A percentile compares a stretch with the other conserved stretches of the same genome.
phyloP scores from a whole-genome alignment of 306 rosid genomes.

The Rosa lucieae region DNA sequence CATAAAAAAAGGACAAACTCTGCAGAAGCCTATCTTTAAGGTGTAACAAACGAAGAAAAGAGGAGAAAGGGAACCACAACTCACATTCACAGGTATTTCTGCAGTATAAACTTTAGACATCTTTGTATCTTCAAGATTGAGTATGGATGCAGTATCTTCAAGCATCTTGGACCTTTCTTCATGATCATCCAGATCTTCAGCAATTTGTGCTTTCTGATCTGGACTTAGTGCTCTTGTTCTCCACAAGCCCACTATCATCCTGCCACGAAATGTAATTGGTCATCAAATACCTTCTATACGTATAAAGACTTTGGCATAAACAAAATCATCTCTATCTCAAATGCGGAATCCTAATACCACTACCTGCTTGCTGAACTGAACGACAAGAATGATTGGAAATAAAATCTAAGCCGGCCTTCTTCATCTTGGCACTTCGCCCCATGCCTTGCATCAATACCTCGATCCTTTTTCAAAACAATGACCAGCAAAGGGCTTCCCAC shows the following conservation, averaged over 20 bases:
- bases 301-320: neutral
- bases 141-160: conserved; percentile 42
- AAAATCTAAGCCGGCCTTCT: conserved; percentile 82
- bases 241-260: conserved; percentile 84
- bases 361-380: conserved; percentile 76
- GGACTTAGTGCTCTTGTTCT: conserved; percentile 57
- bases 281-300: conserved; percentile 8
- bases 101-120: conserved; percentile 58
- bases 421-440: conserved; percentile 85
- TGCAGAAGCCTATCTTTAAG: neutral
- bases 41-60: neutral
- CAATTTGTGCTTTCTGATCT: conserved; percentile 49
- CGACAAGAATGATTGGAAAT: conserved; percentile 81
- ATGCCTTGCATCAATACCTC: conserved; percentile 79
- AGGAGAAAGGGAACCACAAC: conserved; percentile 6
- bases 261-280: conserved; percentile 30
- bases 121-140: conserved; percentile 50
- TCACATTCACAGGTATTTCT: conserved; percentile 62
- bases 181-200: conserved; percentile 58
- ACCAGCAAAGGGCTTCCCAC: conserved; percentile 77
- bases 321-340: neutral
- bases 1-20: neutral
- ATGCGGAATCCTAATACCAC: neutral
- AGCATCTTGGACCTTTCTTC: conserved; percentile 49
- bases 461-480: conserved; percentile 57